Conservation (phyloP, 179 eudicot species). For the Spinacia oleracea region DNA sequence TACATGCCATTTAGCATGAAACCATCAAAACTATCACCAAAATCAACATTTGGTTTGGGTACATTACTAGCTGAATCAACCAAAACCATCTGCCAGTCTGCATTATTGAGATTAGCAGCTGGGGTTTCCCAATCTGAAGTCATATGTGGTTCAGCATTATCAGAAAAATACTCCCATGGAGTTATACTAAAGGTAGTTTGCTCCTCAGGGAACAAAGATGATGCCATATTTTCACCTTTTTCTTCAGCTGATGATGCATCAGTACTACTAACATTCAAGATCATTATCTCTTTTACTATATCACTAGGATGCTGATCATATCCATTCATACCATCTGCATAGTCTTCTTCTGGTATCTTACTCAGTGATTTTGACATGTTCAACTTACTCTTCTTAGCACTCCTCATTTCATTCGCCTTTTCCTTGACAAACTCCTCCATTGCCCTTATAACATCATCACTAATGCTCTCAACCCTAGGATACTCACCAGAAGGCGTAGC, state of each 20-base stretch:
- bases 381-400: constrained; percentile 28
- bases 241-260: constrained; percentile 42
- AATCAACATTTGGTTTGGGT: constrained; percentile 41
- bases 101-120: constrained; percentile 44
- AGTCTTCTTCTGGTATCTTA: neutral
- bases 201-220: constrained; percentile 45
- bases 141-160: constrained; percentile 34
- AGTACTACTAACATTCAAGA: constrained; percentile 3
- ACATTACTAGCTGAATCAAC: constrained; percentile 56
- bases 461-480: constrained; percentile 56
- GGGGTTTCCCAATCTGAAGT: constrained; percentile 52
- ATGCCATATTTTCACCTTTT: constrained; percentile 43
- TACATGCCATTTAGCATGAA: constrained; percentile 55
- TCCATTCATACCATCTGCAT: neutral
- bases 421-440: constrained; percentile 49
- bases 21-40: constrained; percentile 56
- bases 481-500: constrained; percentile 48
- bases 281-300: constrained; percentile 6
- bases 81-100: constrained; percentile 64
- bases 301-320: neutral
- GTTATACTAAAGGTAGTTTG: constrained; percentile 22
- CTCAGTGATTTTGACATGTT: neutral
- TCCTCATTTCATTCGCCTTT: constrained; percentile 36
- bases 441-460: constrained; percentile 43
- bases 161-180: constrained; percentile 50